A percentile compares a stretch with the other conserved stretches of the same genome.
Evolutionary conservation across 2,329 filamentous ascomycete genomes (phyloP).

Genomic region (Nigrospora osmanthi): DNA sequence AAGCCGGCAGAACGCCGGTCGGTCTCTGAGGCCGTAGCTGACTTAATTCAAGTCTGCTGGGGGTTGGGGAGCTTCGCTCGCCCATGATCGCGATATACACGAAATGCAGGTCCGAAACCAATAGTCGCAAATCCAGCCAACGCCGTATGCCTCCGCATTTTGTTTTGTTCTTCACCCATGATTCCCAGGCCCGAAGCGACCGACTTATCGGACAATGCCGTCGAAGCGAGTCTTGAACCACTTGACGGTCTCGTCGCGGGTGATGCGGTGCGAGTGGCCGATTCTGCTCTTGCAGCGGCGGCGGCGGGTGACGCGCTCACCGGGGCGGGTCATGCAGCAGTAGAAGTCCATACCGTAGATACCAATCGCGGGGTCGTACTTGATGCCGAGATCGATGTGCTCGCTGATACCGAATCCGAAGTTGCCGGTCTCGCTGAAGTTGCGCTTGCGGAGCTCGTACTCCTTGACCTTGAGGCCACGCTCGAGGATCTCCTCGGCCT

Average conservation of each 20-base stretch:
- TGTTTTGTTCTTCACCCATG: neutral
- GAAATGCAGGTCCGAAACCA: slow-evolving; percentile 12
- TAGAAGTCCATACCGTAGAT: slow-evolving; percentile 99
- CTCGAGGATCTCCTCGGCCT: slow-evolving; percentile 99
- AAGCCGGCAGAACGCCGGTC: slow-evolving; percentile 65
- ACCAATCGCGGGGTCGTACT: slow-evolving; percentile 97
- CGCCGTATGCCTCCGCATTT: slow-evolving; percentile 20
- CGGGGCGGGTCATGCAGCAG: slow-evolving; percentile 99
- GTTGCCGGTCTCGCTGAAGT: slow-evolving; percentile 99
- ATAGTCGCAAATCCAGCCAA: slow-evolving; percentile 18
- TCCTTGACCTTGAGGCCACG: slow-evolving; percentile 99
- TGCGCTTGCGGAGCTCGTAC: slow-evolving; percentile 98
- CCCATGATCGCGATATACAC: slow-evolving; percentile 31
- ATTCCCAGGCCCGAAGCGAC: neutral
- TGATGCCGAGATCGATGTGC: slow-evolving; percentile 99
- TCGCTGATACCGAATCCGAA: slow-evolving; percentile 99
- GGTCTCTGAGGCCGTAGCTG: slow-evolving; percentile 66
- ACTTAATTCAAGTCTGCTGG: slow-evolving; percentile 49
- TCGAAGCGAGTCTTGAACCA: slow-evolving; percentile 93
- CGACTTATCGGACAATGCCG: slow-evolving; percentile 91
- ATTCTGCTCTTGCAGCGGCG: slow-evolving; percentile 82
- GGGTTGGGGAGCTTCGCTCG: slow-evolving; percentile 35
- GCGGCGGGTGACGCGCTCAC: slow-evolving; percentile 95
- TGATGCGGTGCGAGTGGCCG: slow-evolving; percentile 86
- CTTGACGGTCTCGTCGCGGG: slow-evolving; percentile 90